phyloP scores from a whole-genome alignment of 106 monocot genomes.

The Dioscorea zingiberensis region DNA sequence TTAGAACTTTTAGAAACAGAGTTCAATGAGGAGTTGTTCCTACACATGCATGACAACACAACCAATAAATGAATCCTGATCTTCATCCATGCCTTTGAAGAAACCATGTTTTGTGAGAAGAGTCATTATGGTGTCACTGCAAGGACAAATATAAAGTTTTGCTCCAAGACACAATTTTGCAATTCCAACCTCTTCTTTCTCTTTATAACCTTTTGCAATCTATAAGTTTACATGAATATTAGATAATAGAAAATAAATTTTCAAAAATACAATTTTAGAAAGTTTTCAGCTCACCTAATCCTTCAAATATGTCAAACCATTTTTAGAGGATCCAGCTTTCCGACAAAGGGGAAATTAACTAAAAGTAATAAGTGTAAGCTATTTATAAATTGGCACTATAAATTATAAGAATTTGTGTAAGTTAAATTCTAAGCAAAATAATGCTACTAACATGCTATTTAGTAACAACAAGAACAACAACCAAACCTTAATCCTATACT shows the following conservation, averaged over 20 bases:
- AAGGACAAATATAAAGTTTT: constrained; percentile 77
- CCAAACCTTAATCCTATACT: too few relatives aligned
- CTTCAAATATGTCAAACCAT: constrained; percentile 53
- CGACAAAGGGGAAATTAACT: constrained; percentile 84
- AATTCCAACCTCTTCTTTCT: constrained; percentile 56
- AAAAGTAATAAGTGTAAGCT: too few relatives aligned
- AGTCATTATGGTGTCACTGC: constrained; percentile 69
- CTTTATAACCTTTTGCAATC: constrained; percentile 54
- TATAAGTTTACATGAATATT: constrained; percentile 12
- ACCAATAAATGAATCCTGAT: constrained; percentile 73
- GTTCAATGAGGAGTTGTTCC: constrained; percentile 32
- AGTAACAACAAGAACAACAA: too few relatives aligned
- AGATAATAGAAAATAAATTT: not conserved
- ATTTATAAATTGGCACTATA: too few relatives aligned
- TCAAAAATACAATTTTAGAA: not conserved
- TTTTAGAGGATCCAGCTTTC: constrained; percentile 55
- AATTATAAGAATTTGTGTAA: too few relatives aligned
- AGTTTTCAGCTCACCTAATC: constrained; percentile 21
- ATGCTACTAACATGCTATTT: too few relatives aligned
- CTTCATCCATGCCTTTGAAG: constrained; percentile 73
- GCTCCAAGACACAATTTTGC: constrained; percentile 50
- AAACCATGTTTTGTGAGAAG: constrained; percentile 79
- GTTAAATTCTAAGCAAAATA: too few relatives aligned
- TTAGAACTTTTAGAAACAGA: constrained; percentile 12
- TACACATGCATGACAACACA: constrained; percentile 76